Evolutionary conservation across 305 asterid genomes (phyloP), one percentile per base, ranked within the genome.

Genomic region (Plantago rigida): DNA sequence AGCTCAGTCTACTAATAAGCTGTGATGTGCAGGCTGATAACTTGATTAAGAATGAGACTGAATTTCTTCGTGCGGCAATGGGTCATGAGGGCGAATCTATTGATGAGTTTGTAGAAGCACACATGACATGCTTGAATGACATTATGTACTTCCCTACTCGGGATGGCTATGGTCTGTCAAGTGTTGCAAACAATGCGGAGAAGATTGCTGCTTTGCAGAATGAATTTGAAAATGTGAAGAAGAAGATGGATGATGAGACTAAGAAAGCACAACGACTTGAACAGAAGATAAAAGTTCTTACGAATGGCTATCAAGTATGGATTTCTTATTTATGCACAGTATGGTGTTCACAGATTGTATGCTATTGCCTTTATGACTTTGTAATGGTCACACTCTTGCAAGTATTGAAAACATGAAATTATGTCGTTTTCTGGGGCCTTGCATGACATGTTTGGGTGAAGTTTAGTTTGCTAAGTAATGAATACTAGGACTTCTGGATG

Each of bases 141-240:
- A 82, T 93, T 59, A 89, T 81, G 87, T 93, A 87, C 78, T 80
- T 93, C 72, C 99, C 96, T 45, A 79, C 82, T 19, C 95, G 94
- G 55, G 77, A 77, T 60, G 81, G 78, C 58, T 89, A 84, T 64
- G 96, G 97, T 66, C 85, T 87, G 62, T 81, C 94, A 29, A 89
- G 95, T 71, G 94, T 93, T 68, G 96, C 99, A 82, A 85, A 73
- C 73, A 86, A 84, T 69, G 63, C 71, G 65, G 99, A 93, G 68
- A 93, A 84, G 73, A 81, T 93, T 42, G 77, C 85, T 29, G 94
- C 96, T 51, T 75, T 92, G 58, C 97, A 89, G 72, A 74, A 66
- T 59, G 96, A 92, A 71, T 93, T 84, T 62, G 99, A 89, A 69
- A 82, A 71, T 47, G 92, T 85, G 65, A 92, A 84, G 90, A 80